A percentile compares a stretch with the other conserved stretches of the same genome.
Conservation (phyloP, 2,329 filamentous ascomycete species). For the Penicillium carneum region DNA sequence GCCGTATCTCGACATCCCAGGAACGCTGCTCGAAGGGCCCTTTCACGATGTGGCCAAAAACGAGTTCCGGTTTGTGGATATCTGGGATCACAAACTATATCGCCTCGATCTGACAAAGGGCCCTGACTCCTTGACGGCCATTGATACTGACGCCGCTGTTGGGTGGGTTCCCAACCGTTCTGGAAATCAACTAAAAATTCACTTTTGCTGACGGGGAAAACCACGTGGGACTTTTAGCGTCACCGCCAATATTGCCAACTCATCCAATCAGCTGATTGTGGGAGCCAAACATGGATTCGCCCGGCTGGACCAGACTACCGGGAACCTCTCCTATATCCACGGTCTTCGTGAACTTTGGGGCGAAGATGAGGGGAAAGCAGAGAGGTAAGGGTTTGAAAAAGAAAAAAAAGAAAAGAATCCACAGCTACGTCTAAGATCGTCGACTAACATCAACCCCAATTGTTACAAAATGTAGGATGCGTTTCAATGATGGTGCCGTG, state of each 20-base stretch:
- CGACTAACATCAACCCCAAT: slow-evolving; percentile 1
- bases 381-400: slow-evolving; percentile 47
- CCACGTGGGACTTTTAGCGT: slow-evolving; percentile 56
- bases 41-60: slow-evolving; percentile 50
- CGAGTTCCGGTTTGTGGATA: slow-evolving; percentile 65
- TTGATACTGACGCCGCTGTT: slow-evolving; percentile 66
- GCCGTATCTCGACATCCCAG: slow-evolving; percentile 51
- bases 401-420: not conserved
- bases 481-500: slow-evolving; percentile 81
- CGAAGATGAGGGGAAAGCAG: slow-evolving; percentile 57
- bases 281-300: slow-evolving; percentile 84
- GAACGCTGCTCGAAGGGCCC: slow-evolving; percentile 53
- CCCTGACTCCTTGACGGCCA: slow-evolving; percentile 62
- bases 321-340: slow-evolving; percentile 63
- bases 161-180: slow-evolving; percentile 49
- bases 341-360: slow-evolving; percentile 60
- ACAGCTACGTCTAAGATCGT: not conserved
- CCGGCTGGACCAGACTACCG: slow-evolving; percentile 71
- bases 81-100: slow-evolving; percentile 78
- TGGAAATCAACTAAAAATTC: not conserved
- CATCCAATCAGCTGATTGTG: slow-evolving; percentile 71
- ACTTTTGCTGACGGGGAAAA: slow-evolving; percentile 41
- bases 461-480: slow-evolving; percentile 49
- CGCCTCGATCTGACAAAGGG: slow-evolving; percentile 71
- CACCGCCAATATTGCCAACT: slow-evolving; percentile 77